Base-by-base conservation (phyloP, 352 stramenopile species). In the Phytopythium ostracodes region DNA sequence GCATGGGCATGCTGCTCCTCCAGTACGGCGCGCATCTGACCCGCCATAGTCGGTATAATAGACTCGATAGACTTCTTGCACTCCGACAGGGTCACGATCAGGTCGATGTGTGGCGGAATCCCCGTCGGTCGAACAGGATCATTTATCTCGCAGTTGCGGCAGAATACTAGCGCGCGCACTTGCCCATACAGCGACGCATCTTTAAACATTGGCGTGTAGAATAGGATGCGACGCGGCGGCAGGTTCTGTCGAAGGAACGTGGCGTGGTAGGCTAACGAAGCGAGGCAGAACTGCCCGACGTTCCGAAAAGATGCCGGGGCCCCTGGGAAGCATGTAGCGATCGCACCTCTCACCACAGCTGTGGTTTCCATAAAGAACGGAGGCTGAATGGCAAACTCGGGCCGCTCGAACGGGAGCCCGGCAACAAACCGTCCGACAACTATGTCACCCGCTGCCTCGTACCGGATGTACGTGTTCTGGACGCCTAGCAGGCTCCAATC, bases 381-480 rank as follows among this genome's bases (percentile, higher is more conserved):
- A 20, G 65, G 65, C 3, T 68, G 47, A n/a, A 54, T 29, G 7
- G 56, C 56, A 59, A 73, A 67, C 18, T 56, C 20, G 20, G 57
- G 63, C 59, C n/a, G 29, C 29, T 65, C 63, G 35, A 66, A 66
- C 1, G 59, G 47, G 25, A 64, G 38, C 8, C 59, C 64, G 25
- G 54, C 18, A 43, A 64, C 54, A 54, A 47, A 66, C 4, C 67
- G 55, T 0, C 65, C 67, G 4, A 78, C 64, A 12, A 65, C n/a
- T 54, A 65, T 66, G 29, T 68, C 65, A 20, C 59, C 67, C 14
- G 67, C 67, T 1, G 46, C 56, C 51, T 79, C 63, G 24, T 67
- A 79, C 0, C 65, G 25, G 14, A 71, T 47, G 27, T 73, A 75
- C 17, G 58, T 65, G 31, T 73, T 44, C 44, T 73, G 62, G 29